Percentiles rank a stretch among this genome's conserved stretches.
Conservation (phyloP, 2,329 filamentous ascomycete species). For the Aspergillus latus region DNA sequence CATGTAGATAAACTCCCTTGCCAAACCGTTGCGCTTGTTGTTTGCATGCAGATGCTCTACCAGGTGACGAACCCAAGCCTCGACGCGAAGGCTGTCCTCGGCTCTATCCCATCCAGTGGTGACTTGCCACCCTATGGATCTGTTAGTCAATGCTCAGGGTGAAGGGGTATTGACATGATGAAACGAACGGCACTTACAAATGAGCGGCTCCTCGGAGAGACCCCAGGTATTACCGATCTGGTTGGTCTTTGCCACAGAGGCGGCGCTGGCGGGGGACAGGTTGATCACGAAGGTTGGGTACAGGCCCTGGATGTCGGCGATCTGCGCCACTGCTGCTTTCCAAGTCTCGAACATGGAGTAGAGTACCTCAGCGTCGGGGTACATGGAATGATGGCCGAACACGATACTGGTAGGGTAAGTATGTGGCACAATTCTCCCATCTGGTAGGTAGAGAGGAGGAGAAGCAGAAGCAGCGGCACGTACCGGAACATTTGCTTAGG, state of each 20-base stretch:
- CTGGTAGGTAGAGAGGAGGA: not conserved
- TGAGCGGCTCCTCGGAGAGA: constrained; percentile 31
- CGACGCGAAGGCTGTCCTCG: constrained; percentile 39
- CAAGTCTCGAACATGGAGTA: constrained; percentile 36
- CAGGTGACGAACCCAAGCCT: constrained; percentile 33
- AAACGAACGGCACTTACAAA: constrained; percentile 27
- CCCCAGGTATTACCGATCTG: constrained; percentile 44
- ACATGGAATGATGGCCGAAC: constrained; percentile 41
- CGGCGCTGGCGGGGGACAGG: constrained; percentile 26
- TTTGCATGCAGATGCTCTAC: constrained; percentile 31
- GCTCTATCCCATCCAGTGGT: constrained; percentile 39
- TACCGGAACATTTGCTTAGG: constrained; percentile 41
- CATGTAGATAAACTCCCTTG: constrained; percentile 40
- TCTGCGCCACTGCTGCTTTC: constrained; percentile 34
- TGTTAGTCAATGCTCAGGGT: not conserved
- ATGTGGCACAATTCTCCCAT: not conserved
- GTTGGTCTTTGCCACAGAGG: constrained; percentile 35
- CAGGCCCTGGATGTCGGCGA: constrained; percentile 39
- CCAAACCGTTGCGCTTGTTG: constrained; percentile 33
- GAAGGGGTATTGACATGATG: not conserved
- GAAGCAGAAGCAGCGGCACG: not conserved
- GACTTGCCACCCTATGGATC: constrained; percentile 39
- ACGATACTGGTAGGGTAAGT: constrained; percentile 25
- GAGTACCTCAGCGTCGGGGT: constrained; percentile 35
- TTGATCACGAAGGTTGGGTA: constrained; percentile 43